Conservation (phyloP, 2,329 filamentous ascomycete species). For the Microsporum audouinii region DNA sequence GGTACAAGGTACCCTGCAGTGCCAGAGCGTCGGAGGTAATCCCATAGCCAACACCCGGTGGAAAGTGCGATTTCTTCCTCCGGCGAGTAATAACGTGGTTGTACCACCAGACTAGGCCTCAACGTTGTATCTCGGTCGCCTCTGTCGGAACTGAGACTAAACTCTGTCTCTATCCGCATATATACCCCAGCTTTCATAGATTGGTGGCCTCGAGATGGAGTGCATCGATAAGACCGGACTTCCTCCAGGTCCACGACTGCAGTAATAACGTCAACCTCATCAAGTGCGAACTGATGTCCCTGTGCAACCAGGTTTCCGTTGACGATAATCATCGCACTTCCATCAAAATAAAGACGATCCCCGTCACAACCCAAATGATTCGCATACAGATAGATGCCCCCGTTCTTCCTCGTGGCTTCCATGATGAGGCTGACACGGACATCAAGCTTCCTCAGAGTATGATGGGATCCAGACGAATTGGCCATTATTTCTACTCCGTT, state of each 20-base stretch:
- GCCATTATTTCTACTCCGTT: slow-evolving; percentile 60
- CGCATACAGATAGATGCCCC: slow-evolving; percentile 42
- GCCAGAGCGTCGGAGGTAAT: slow-evolving; percentile 22
- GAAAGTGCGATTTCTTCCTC: slow-evolving; percentile 22
- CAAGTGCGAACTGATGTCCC: slow-evolving; percentile 33
- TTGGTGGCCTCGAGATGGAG: slow-evolving; percentile 22
- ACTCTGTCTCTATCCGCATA: slow-evolving; percentile 22
- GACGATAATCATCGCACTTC: slow-evolving; percentile 50
- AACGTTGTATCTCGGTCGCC: slow-evolving; percentile 12
- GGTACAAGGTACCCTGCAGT: slow-evolving; percentile 24
- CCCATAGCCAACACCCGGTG: slow-evolving; percentile 22
- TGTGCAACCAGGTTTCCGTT: slow-evolving; percentile 36
- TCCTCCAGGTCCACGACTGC: slow-evolving; percentile 59
- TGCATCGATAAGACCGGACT: slow-evolving; percentile 39
- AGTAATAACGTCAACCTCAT: slow-evolving; percentile 51
- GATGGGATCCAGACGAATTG: slow-evolving; percentile 45
- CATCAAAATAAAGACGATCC: slow-evolving; percentile 49
- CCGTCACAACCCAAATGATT: slow-evolving; percentile 48
- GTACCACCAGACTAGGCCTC: slow-evolving; percentile 13
- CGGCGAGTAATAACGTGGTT: slow-evolving; percentile 15
- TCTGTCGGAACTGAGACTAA: slow-evolving; percentile 18
- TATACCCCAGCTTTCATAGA: slow-evolving; percentile 18
- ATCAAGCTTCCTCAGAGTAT: slow-evolving; percentile 55
- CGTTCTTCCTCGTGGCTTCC: slow-evolving; percentile 42
- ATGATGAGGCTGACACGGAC: slow-evolving; percentile 51